Conservation (phyloP, 2,329 filamentous ascomycete genomes). For the Colletotrichum karsti region DNA sequence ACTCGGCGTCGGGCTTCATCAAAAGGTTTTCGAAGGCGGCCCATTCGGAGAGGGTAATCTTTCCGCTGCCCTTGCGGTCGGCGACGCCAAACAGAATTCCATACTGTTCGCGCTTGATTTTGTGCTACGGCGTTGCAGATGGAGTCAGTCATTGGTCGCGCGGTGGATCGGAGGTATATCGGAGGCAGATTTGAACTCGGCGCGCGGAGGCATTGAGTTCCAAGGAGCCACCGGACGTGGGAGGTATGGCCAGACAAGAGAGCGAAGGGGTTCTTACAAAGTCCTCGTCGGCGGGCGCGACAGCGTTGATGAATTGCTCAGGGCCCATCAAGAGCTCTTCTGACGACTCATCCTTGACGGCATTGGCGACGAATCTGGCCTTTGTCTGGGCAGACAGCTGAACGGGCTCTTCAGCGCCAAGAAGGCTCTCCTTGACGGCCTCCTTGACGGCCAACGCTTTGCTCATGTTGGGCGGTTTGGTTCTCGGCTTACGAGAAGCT, state of each 20-base stretch:
- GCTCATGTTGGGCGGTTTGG: slow-evolving; percentile 43
- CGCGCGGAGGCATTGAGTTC: not conserved
- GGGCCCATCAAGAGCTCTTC: slow-evolving; percentile 84
- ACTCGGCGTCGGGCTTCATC: slow-evolving; percentile 94
- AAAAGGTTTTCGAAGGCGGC: slow-evolving; percentile 93
- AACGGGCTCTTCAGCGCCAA: slow-evolving; percentile 67
- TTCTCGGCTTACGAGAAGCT: not conserved
- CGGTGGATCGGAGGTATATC: slow-evolving; percentile 8
- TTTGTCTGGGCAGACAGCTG: slow-evolving; percentile 79
- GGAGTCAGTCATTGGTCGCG: slow-evolving; percentile 4
- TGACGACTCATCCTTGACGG: slow-evolving; percentile 76
- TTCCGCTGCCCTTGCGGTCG: slow-evolving; percentile 78
- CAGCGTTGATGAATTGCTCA: slow-evolving; percentile 89
- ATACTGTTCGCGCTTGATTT: slow-evolving; percentile 97
- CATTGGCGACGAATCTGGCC: slow-evolving; percentile 79
- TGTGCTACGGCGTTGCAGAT: slow-evolving; percentile 74
- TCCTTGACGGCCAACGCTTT: slow-evolving; percentile 66
- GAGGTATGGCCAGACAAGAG: not conserved
- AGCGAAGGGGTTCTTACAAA: slow-evolving; percentile 72
- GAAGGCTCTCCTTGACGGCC: slow-evolving; percentile 80
- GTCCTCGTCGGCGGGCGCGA: slow-evolving; percentile 87
- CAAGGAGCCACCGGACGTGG: not conserved
- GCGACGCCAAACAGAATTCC: slow-evolving; percentile 92
- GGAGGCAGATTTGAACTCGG: not conserved
- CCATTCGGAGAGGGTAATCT: slow-evolving; percentile 86